A percentile compares a stretch with the other conserved stretches of the same genome.
phyloP scores from a whole-genome alignment of 2,329 filamentous ascomycete species.

The Colletotrichum sp. region DNA sequence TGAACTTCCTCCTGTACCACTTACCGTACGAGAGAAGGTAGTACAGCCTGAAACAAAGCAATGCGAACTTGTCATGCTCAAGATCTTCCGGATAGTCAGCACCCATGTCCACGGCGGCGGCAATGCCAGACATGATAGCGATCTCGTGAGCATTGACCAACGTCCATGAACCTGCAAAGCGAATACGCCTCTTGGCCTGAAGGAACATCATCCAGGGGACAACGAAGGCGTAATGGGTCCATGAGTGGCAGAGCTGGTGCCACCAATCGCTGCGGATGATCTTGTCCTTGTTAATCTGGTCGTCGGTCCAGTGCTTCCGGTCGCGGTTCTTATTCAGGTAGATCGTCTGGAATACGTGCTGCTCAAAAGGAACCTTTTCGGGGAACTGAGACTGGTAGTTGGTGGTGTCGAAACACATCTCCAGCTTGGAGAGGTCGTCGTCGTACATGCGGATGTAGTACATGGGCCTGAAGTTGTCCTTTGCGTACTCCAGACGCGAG shows the following conservation, averaged over 20 bases:
- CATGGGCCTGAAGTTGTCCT: constrained; percentile 61
- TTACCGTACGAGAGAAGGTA: constrained; percentile 65
- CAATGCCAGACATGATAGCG: constrained; percentile 71
- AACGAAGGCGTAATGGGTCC: constrained; percentile 62
- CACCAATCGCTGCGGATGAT: constrained; percentile 66
- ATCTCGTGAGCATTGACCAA: constrained; percentile 72
- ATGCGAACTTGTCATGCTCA: constrained; percentile 65
- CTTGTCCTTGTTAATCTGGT: constrained; percentile 57
- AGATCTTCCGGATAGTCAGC: constrained; percentile 68
- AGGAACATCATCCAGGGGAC: constrained; percentile 72
- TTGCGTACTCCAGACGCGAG: constrained; percentile 43
- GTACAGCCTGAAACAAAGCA: constrained; percentile 66
- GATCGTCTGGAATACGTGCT: constrained; percentile 48
- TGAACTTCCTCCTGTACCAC: constrained; percentile 56
- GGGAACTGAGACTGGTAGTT: constrained; percentile 76
- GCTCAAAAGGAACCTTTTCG: constrained; percentile 38
- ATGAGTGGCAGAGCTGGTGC: constrained; percentile 66
- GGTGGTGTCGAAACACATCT: constrained; percentile 73
- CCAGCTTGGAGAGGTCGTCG: constrained; percentile 58
- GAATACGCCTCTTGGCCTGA: constrained; percentile 63
- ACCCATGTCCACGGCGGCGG: constrained; percentile 71
- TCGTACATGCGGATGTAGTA: constrained; percentile 65
- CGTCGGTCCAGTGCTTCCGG: constrained; percentile 56
- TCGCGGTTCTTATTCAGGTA: constrained; percentile 64
- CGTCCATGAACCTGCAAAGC: constrained; percentile 69